Conservation (phyloP, 768 basidiomycete species). For the Trametes coccinea region DNA sequence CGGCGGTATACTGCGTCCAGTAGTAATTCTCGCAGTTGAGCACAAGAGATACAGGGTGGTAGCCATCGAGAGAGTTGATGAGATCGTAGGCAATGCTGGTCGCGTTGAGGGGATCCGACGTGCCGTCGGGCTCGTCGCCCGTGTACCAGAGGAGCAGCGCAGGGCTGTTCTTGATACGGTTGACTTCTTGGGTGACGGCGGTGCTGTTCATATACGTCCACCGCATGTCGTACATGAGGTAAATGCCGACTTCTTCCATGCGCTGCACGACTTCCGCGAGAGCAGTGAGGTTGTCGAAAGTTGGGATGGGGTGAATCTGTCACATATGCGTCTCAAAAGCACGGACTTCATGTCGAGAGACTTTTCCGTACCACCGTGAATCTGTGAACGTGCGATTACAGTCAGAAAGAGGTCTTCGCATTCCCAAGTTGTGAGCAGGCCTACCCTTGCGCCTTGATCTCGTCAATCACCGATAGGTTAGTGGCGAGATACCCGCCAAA, state of each 20-base stretch:
- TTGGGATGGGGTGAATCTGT: conserved; percentile 70
- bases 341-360: no score
- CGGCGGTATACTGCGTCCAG: conserved; percentile 58
- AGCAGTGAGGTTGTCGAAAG: conserved; percentile 59
- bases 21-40: conserved; percentile 62
- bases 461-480: conserved; percentile 53
- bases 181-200: conserved; percentile 67
- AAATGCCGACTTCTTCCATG: conserved; percentile 70
- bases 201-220: conserved; percentile 65
- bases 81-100: conserved; percentile 47
- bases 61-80: conserved; percentile 52
- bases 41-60: conserved; percentile 58
- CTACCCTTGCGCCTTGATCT: conserved; percentile 60
- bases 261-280: conserved; percentile 60
- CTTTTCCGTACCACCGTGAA: conserved; percentile 35
- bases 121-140: conserved; percentile 74
- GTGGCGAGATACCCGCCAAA: conserved; percentile 54
- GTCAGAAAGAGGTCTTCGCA: no score
- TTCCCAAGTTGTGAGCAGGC: neutral
- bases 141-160: conserved; percentile 78
- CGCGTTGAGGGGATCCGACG: conserved; percentile 64
- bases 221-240: conserved; percentile 86
- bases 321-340: neutral
- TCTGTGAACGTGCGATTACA: conserved; percentile 21
- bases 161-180: conserved; percentile 60